Conservation (phyloP, 2,329 filamentous ascomycete genomes). For the Cercospora beticola region DNA sequence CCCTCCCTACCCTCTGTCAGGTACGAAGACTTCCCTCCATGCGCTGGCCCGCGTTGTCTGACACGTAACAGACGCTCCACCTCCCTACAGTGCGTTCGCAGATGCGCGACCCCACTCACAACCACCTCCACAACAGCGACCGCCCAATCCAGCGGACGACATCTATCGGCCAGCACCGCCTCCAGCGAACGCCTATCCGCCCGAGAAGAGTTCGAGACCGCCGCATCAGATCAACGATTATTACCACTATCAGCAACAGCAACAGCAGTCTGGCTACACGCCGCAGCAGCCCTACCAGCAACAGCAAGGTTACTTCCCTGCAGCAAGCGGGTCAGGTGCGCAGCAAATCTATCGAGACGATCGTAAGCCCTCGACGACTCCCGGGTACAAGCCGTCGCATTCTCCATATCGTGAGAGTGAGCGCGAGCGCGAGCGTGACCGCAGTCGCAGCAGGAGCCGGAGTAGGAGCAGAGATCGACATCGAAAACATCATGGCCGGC, state of each 20-base stretch:
- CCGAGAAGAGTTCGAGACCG: conserved; percentile 20
- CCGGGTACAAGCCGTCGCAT: conserved; percentile 20
- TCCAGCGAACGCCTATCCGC: conserved; percentile 25
- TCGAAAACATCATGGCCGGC: conserved; percentile 22
- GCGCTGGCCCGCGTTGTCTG: not conserved
- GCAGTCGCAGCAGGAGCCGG: conserved; percentile 27
- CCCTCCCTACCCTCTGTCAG: conserved; percentile 33
- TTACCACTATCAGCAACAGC: conserved; percentile 21
- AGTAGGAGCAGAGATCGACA: conserved; percentile 23
- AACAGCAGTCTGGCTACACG: conserved; percentile 21
- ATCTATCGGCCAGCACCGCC: conserved; percentile 25
- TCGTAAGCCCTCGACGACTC: conserved; percentile 18
- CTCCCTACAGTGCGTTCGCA: conserved; percentile 29
- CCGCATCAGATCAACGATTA: conserved; percentile 10
- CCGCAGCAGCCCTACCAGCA: conserved; percentile 13
- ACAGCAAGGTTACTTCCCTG: not conserved
- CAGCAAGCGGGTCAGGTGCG: conserved; percentile 12
- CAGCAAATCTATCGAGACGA: conserved; percentile 20
- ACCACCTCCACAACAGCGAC: conserved; percentile 34
- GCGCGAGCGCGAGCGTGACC: conserved; percentile 20
- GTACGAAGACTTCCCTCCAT: not conserved
- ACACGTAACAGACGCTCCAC: conserved; percentile 29
- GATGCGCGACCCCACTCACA: conserved; percentile 32
- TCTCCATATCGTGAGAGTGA: conserved; percentile 20
- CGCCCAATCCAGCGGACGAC: conserved; percentile 18